phyloP scores from a whole-genome alignment of 2,329 filamentous ascomycete species.

The Fusarium pseudoanthophilum region DNA sequence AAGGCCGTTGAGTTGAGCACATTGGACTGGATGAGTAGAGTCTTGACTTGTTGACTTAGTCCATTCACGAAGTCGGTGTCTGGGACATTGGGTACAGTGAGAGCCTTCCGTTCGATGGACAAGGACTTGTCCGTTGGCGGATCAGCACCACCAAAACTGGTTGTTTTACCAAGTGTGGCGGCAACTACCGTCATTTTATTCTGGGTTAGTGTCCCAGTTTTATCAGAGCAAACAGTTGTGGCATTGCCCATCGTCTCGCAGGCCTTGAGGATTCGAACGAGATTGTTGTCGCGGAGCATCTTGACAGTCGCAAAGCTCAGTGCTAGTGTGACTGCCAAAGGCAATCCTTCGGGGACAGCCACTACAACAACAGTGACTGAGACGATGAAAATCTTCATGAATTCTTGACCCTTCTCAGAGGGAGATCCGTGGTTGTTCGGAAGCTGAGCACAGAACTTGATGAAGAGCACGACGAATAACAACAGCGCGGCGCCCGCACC shows the following conservation, averaged over 20 bases:
- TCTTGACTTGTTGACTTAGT: constrained; percentile 49
- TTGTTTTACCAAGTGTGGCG: constrained; percentile 66
- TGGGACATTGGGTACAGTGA: constrained; percentile 43
- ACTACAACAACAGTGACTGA: constrained; percentile 75
- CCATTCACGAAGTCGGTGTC: constrained; percentile 44
- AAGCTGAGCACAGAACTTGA: constrained; percentile 77
- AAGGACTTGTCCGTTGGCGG: constrained; percentile 37
- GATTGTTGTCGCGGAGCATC: constrained; percentile 76
- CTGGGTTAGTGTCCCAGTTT: constrained; percentile 58
- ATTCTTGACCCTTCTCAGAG: constrained; percentile 66
- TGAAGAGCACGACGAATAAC: constrained; percentile 80
- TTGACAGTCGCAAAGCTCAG: constrained; percentile 75
- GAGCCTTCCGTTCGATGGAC: constrained; percentile 31
- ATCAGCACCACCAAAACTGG: constrained; percentile 46
- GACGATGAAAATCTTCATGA: constrained; percentile 73
- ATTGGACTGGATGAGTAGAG: constrained; percentile 72
- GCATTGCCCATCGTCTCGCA: constrained; percentile 80
- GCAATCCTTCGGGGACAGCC: constrained; percentile 73
- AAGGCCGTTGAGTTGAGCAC: constrained; percentile 70
- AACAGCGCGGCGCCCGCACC: constrained; percentile 75
- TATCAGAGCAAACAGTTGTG: constrained; percentile 80
- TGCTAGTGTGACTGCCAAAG: constrained; percentile 74
- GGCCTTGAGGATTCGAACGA: constrained; percentile 73
- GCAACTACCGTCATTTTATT: constrained; percentile 82
- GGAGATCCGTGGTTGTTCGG: constrained; percentile 59